Evolutionary conservation across 345 rosid genomes (phyloP), one percentile per base, ranked within the genome.

Genomic region (Camelina laxa): DNA sequence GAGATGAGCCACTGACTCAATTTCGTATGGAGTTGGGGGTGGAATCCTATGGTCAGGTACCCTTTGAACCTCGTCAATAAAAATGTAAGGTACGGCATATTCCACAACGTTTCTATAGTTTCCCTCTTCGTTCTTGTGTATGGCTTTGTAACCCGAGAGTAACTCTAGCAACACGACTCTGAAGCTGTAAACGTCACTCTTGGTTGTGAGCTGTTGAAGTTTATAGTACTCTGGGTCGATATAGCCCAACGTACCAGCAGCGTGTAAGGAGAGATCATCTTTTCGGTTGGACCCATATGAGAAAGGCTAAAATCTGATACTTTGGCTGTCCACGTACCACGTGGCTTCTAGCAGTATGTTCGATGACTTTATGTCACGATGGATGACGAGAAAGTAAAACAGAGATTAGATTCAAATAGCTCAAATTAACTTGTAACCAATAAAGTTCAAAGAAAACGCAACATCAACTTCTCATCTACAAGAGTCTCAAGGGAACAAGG

Each of bases 261-360:
- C 91, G 0, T 54, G 77, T 11, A 87, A 77, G 3, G 98, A 90
- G 4, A 92, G 80, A 65, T 81, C 88, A 1, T 87, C 94, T 0
- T 70, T 30, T 65, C 77, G 15, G 72, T 74, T 0, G 96, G 96
- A 22, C 91, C 90, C 80, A 82, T 78, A 42, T 86, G 74, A 7
- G 95, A 92, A 3, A 92, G 86, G 1, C 98, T 95, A 2, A 92
- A 92, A 79, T 92, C 96, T 0, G 96, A 90, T 4, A 92, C 91
- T 60, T 89, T 92, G 17, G 96, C 91, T 0, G 75, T 80, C 91
- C 96, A 86, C 2, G 9, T 51, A 44, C 91, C 96, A 86, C 2
- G 9, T 51, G 48, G 67, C 57, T 61, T 89, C 86, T 0, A 92
- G 84, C 11, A 92, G 73, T 13, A 92, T 89, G 84, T 92, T 92